Evolutionary conservation across 2,329 filamentous ascomycete genomes (phyloP).

Genomic region (Ophiostoma piceae): DNA sequence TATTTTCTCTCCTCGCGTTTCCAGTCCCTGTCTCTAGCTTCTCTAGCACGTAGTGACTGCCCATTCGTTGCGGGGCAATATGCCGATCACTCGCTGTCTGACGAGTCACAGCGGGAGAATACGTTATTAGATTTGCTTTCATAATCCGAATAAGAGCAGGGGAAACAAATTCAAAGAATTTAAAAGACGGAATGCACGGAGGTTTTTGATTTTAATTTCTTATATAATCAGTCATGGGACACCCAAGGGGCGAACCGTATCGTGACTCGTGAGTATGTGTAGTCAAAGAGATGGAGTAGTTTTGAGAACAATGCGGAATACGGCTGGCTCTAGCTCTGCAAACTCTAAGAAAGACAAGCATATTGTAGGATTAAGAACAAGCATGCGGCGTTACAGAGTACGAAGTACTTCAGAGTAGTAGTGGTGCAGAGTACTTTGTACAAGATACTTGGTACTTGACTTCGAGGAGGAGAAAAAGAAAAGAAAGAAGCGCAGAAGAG

Average conservation of each 20-base stretch:
- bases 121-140: not conserved
- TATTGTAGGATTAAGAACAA: not conserved
- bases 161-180: not conserved
- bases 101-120: constrained; percentile 4
- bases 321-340: not conserved
- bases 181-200: not conserved
- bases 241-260: not conserved
- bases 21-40: not conserved
- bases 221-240: constrained; percentile 1
- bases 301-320: not conserved
- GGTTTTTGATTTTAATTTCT: not conserved
- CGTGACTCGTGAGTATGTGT: not conserved
- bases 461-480: not conserved
- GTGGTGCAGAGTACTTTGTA: not conserved
- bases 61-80: constrained; percentile 17
- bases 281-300: not conserved
- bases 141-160: not conserved
- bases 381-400: not conserved
- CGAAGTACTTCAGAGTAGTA: too few relatives aligned
- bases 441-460: not conserved
- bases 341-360: not conserved
- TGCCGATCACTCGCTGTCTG: constrained; percentile 7
- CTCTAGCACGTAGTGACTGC: not conserved
- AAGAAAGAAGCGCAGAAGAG: not conserved
- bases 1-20: not conserved